Evolutionary conservation across 73 alveolate species (phyloP).

Genomic region (Paramecium tetraurelia): DNA sequence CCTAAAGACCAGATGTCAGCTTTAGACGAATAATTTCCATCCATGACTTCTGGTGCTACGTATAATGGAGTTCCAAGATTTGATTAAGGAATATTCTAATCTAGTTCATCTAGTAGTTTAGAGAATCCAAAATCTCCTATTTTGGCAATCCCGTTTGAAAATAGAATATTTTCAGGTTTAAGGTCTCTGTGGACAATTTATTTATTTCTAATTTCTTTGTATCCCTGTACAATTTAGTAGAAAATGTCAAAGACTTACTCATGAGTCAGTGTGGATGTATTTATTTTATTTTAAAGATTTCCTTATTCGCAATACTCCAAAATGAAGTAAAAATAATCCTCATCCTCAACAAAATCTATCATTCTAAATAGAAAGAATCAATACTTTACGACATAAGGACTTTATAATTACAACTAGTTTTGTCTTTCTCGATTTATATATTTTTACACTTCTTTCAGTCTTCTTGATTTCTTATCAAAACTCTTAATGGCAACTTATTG

Average conservation of each 20-base stretch:
- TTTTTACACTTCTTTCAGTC: background rate
- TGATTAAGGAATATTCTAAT: background rate
- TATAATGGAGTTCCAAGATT: background rate
- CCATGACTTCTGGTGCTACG: background rate
- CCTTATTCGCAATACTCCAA: conserved; percentile 24
- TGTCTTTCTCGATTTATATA: background rate
- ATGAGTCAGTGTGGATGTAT: background rate
- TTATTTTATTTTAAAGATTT: background rate
- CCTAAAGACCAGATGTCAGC: conserved; percentile 45
- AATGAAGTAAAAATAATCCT: background rate
- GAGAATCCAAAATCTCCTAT: conserved; percentile 32
- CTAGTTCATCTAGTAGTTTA: background rate
- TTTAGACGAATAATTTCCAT: background rate
- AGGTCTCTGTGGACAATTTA: conserved; percentile 13
- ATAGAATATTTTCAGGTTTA: conserved; percentile 19
- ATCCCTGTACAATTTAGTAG: background rate
- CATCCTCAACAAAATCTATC: background rate
- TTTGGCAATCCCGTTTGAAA: background rate
- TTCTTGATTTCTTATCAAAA: background rate
- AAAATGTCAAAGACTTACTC: background rate
- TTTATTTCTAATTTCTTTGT: background rate
- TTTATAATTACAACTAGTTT: background rate
- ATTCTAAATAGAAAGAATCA: background rate
- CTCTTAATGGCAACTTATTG: background rate
- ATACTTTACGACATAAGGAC: background rate